Evolutionary conservation across 176 grass and related monocot species (phyloP).

Genomic region (Paspalum notatum): DNA sequence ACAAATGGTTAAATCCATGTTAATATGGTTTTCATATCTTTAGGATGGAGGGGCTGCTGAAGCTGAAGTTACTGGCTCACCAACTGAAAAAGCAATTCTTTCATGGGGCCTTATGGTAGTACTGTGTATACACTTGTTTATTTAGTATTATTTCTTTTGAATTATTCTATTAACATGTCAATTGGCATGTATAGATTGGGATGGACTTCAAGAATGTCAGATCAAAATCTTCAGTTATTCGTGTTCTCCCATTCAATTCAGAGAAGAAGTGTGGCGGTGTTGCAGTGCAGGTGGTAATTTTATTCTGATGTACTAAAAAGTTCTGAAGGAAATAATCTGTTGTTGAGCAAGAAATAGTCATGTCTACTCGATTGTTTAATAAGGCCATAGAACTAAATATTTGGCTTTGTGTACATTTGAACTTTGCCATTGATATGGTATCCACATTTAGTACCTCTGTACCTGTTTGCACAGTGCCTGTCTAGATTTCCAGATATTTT

Average conservation of each 20-base stretch:
- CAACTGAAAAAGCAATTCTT: conserved; percentile 94
- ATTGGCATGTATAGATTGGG: conserved; percentile 57
- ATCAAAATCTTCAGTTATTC: conserved; percentile 69
- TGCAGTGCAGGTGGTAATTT: conserved; percentile 64
- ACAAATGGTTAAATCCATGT: conserved; percentile 17
- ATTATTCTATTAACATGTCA: not conserved
- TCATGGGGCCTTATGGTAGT: conserved; percentile 93
- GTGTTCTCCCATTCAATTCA: conserved; percentile 85
- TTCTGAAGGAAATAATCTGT: conserved; percentile 18
- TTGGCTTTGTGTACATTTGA: not conserved
- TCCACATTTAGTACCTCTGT: not conserved
- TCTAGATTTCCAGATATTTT: not conserved
- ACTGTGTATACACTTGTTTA: conserved; percentile 1
- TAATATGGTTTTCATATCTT: conserved; percentile 44
- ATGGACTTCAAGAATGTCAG: conserved; percentile 63
- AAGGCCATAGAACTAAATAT: not conserved
- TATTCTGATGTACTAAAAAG: conserved; percentile 29
- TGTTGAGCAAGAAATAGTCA: not conserved
- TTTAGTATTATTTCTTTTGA: conserved; percentile 17
- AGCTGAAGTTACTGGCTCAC: conserved; percentile 74
- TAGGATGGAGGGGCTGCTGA: conserved; percentile 72
- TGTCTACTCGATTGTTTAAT: not conserved
- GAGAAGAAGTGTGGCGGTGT: conserved; percentile 92
- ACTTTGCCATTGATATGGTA: not conserved
- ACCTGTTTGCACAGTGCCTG: not conserved